Conservation (phyloP, 176 grass and related monocot genomes). For the Lolium rigidum region DNA sequence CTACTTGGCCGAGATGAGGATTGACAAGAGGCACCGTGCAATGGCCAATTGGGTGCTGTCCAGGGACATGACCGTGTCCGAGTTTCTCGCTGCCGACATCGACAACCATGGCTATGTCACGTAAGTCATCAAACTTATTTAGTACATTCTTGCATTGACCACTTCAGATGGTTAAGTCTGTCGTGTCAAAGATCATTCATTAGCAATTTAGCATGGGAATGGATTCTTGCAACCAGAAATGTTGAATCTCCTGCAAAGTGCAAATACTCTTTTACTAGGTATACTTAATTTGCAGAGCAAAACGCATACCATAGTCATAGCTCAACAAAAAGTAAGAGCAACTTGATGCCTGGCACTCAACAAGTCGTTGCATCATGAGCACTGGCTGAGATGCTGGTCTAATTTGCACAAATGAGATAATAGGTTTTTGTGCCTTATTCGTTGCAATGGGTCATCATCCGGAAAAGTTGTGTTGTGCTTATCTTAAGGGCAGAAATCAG, state of each 20-base stretch:
- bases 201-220: neutral
- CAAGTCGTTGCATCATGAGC: slow-evolving; percentile 16
- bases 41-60: slow-evolving; percentile 91
- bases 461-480: neutral
- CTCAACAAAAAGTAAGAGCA: neutral
- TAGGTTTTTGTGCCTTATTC: neutral
- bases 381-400: neutral
- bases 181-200: slow-evolving; percentile 9
- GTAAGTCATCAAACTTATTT: slow-evolving; percentile 53
- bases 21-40: slow-evolving; percentile 83
- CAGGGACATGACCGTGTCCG: slow-evolving; percentile 85
- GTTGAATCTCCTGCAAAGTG: neutral
- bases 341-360: neutral
- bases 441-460: neutral
- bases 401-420: neutral
- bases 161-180: neutral
- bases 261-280: neutral
- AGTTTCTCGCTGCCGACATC: slow-evolving; percentile 88
- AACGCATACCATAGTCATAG: neutral
- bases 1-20: slow-evolving; percentile 92
- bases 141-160: slow-evolving; percentile 26
- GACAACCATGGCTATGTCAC: slow-evolving; percentile 95
- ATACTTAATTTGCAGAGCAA: neutral
- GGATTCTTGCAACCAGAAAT: neutral
- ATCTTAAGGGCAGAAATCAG: neutral